Percentiles rank a stretch among this genome's conserved stretches.
Evolutionary conservation across 768 basidiomycete species (phyloP).

Genomic region (Thelephora ganbajun): DNA sequence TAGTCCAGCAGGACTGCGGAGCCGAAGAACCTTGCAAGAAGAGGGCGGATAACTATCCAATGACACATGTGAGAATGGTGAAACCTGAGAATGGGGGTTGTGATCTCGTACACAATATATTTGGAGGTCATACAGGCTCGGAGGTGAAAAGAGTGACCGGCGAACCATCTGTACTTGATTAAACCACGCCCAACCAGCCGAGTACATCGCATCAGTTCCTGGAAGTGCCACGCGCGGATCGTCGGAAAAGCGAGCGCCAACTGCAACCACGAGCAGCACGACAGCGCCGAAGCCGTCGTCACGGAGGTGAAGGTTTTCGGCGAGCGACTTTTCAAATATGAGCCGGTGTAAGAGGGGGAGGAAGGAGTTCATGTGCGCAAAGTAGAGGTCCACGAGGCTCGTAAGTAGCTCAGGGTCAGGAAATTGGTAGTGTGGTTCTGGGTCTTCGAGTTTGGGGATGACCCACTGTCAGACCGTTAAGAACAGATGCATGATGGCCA

Average conservation of each 20-base stretch:
- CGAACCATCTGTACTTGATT: constrained; percentile 48
- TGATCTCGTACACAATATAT: constrained; percentile 36
- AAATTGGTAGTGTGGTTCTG: constrained; percentile 17
- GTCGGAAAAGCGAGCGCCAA: constrained; percentile 35
- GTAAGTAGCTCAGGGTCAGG: constrained; percentile 23
- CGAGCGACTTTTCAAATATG: constrained; percentile 26
- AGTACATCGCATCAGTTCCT: constrained; percentile 16
- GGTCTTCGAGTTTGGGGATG: constrained; percentile 12
- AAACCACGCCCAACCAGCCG: constrained; percentile 34
- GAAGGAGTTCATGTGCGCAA: constrained; percentile 24
- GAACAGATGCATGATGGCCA: neutral
- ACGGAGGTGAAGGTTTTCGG: constrained; percentile 23
- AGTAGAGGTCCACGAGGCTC: constrained; percentile 34
- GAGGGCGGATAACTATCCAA: constrained; percentile 19
- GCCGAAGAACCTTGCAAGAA: constrained; percentile 31
- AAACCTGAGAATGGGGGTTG: constrained; percentile 10
- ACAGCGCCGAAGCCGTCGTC: constrained; percentile 29
- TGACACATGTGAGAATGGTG: constrained; percentile 10
- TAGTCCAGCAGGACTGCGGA: constrained; percentile 40
- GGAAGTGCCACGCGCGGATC: constrained; percentile 30
- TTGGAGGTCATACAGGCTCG: constrained; percentile 60
- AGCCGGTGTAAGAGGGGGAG: constrained; percentile 35
- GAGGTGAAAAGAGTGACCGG: constrained; percentile 39
- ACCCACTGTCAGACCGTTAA: constrained; percentile 12
- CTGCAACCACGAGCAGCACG: constrained; percentile 37